Evolutionary conservation across 2,329 filamentous ascomycete species (phyloP).

Genomic region (Penicillium corylophilum): DNA sequence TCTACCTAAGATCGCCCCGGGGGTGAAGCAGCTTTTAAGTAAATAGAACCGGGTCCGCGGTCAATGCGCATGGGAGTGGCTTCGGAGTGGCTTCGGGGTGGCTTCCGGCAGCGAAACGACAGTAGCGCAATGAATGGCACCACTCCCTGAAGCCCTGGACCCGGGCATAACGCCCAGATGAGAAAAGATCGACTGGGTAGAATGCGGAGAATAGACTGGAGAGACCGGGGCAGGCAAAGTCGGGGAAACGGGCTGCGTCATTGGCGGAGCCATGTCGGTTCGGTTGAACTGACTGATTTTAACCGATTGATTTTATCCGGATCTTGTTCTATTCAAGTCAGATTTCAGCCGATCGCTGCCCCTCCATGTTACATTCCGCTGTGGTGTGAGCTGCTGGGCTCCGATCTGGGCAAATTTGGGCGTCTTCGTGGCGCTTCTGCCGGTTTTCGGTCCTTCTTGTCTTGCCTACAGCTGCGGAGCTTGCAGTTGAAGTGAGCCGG

Average conservation of each 20-base stretch:
- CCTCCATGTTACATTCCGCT: neutral
- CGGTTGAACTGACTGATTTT: slow-evolving; percentile 12
- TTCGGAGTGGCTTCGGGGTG: slow-evolving; percentile 8
- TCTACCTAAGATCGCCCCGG: neutral
- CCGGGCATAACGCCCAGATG: slow-evolving; percentile 1
- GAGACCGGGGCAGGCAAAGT: slow-evolving; percentile 6
- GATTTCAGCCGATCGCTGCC: slow-evolving; percentile 1
- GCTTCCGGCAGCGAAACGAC: neutral
- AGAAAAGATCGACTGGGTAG: slow-evolving; percentile 18
- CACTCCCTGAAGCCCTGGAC: slow-evolving; percentile 1
- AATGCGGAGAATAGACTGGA: slow-evolving; percentile 17
- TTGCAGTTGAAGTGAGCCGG: neutral
- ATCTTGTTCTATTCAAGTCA: neutral
- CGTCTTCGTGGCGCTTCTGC: neutral
- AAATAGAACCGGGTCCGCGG: slow-evolving; percentile 1
- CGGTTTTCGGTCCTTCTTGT: neutral
- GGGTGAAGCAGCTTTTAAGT: slow-evolving; percentile 15
- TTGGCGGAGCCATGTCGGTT: slow-evolving; percentile 12
- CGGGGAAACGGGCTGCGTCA: slow-evolving; percentile 16
- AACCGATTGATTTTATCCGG: slow-evolving; percentile 16
- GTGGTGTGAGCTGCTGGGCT: neutral
- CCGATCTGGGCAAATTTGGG: neutral
- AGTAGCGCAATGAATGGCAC: slow-evolving; percentile 8
- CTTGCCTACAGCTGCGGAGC: neutral
- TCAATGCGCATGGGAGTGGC: slow-evolving; percentile 12